Evolutionary conservation across 2,329 filamentous ascomycete species (phyloP).

Genomic region (Colletotrichum karsti): DNA sequence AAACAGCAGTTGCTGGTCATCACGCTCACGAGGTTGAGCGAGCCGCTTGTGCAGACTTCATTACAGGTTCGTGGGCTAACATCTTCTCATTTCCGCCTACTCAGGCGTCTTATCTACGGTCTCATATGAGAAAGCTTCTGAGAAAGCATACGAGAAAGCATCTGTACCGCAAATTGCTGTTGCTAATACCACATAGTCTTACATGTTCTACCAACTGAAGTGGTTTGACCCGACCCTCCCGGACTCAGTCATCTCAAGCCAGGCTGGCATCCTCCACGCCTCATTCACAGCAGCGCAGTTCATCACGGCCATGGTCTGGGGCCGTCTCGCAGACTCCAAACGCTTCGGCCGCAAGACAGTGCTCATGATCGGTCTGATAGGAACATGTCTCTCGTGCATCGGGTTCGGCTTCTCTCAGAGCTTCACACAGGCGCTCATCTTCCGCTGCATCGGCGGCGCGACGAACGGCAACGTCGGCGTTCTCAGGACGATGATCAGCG

Average conservation of each 20-base stretch:
- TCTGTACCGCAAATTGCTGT: too few relatives aligned
- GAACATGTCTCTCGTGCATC: conserved; percentile 70
- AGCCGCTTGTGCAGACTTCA: conserved; percentile 83
- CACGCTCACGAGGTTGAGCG: conserved; percentile 80
- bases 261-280: conserved; percentile 81
- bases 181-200: conserved; percentile 53
- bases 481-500: conserved; percentile 72
- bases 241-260: conserved; percentile 74
- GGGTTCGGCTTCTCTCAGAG: conserved; percentile 77
- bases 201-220: conserved; percentile 89
- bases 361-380: conserved; percentile 78
- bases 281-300: conserved; percentile 87
- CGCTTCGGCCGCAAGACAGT: conserved; percentile 79
- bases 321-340: conserved; percentile 71
- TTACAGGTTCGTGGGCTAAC: conserved; percentile 49
- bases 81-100: conserved; percentile 20
- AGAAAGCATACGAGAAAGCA: background rate
- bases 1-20: conserved; percentile 83
- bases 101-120: background rate
- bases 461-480: conserved; percentile 60
- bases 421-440: conserved; percentile 71
- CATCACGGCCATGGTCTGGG: conserved; percentile 84
- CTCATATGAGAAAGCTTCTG: background rate
- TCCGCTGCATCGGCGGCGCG: conserved; percentile 70
- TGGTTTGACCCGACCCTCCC: conserved; percentile 70